These are phyloP conservation scores for Karstenula rhodostoma DNA, from an alignment of 2,329 filamentous ascomycete species.

Conservation along the genomic window DNA sequence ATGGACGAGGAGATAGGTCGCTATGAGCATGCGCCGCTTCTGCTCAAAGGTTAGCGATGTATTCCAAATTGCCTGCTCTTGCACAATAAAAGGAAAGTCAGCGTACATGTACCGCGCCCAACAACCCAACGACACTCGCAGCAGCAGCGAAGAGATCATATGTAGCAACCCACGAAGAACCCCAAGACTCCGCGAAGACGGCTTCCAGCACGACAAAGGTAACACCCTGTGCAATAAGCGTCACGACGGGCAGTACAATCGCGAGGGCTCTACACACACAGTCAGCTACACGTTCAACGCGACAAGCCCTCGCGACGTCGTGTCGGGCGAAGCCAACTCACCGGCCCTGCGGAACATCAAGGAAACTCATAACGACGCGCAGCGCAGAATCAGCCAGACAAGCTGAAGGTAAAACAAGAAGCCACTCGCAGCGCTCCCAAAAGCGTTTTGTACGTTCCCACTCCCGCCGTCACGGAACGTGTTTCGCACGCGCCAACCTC, in stretches of 20 bases:
- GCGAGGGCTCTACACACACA: slow-evolving; percentile 33
- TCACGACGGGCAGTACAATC: slow-evolving; percentile 36
- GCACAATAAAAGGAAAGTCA: slow-evolving; percentile 6
- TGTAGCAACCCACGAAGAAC: slow-evolving; percentile 40
- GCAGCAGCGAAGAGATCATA: slow-evolving; percentile 53
- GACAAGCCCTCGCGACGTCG: background rate
- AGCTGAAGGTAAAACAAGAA: slow-evolving; percentile 1
- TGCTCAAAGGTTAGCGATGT: slow-evolving; percentile 28
- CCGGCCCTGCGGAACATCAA: slow-evolving; percentile 13
- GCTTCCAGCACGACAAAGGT: slow-evolving; percentile 33
- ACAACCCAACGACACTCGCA: slow-evolving; percentile 51
- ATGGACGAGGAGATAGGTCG: slow-evolving; percentile 37
- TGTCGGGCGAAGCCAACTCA: slow-evolving; percentile 1
- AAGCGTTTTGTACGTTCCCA: background rate
- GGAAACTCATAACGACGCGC: slow-evolving; percentile 2
- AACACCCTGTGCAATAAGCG: slow-evolving; percentile 36
- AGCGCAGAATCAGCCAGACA: background rate
- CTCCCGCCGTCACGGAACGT: background rate
- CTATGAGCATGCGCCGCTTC: slow-evolving; percentile 34
- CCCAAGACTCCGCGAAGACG: slow-evolving; percentile 44
- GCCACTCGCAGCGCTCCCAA: background rate
- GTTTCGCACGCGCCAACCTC: background rate
- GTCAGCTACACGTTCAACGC: background rate
- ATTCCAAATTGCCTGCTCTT: no score
- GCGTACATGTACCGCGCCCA: slow-evolving; percentile 55